phyloP scores from a whole-genome alignment of 768 basidiomycete genomes.

The Pleurotus tuoliensis region DNA sequence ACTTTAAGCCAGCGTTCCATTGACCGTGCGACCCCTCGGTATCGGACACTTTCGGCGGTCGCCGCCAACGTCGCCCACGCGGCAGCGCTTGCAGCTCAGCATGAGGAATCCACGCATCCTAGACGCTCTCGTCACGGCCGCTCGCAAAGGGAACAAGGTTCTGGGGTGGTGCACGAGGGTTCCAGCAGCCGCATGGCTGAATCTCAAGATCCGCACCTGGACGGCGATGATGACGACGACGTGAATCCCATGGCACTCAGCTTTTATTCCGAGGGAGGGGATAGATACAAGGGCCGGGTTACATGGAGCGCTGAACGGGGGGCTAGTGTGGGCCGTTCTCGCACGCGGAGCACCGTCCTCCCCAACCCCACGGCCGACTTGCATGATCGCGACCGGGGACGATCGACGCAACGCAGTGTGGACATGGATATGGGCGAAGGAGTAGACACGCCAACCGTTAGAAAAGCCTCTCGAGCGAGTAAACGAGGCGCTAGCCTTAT shows the following conservation, averaged over 20 bases:
- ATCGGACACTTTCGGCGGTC: conserved; percentile 64
- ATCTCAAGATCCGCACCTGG: conserved; percentile 9
- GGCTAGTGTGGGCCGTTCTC: conserved; percentile 40
- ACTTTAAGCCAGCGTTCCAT: conserved; percentile 41
- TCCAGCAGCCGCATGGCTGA: conserved; percentile 9
- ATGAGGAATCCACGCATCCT: conserved; percentile 42
- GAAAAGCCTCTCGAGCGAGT: conserved; percentile 59
- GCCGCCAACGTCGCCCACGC: conserved; percentile 72
- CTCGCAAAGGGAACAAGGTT: conserved; percentile 27
- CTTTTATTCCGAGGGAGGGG: conserved; percentile 68
- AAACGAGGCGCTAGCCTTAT: conserved; percentile 74
- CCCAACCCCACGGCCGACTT: conserved; percentile 31
- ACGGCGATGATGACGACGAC: conserved; percentile 44
- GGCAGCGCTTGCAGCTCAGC: conserved; percentile 64
- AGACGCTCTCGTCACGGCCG: conserved; percentile 17
- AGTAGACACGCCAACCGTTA: conserved; percentile 19
- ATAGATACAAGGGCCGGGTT: conserved; percentile 45
- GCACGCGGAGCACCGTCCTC: conserved; percentile 26
- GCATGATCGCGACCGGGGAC: conserved; percentile 35
- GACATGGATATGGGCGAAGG: conserved; percentile 22
- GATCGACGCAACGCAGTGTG: conserved; percentile 37
- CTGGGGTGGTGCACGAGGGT: conserved; percentile 19
- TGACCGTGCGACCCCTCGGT: conserved; percentile 55
- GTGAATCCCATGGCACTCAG: conserved; percentile 65
- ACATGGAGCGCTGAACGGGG: conserved; percentile 68